These are phyloP conservation scores for Microdochium trichocladiopsis DNA, from an alignment of 2,329 filamentous ascomycete species.

Conservation along the genomic window DNA sequence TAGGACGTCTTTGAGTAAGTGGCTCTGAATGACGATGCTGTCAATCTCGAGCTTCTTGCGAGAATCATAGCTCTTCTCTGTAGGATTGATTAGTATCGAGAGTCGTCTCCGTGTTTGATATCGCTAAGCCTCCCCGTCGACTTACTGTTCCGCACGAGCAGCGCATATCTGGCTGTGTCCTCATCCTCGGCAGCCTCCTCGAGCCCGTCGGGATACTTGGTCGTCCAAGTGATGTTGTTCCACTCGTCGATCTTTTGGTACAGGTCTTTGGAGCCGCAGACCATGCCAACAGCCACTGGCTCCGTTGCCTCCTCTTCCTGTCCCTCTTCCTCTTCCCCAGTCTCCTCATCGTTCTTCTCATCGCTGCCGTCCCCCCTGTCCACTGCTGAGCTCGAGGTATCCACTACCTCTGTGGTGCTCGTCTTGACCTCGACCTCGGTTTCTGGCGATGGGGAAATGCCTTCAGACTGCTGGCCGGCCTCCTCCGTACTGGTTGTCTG, in stretches of 20 bases:
- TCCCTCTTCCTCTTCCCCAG: background rate
- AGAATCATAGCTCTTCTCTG: conserved; percentile 29
- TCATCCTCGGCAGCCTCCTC: conserved; percentile 40
- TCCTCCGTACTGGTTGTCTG: background rate
- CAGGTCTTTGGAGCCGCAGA: conserved; percentile 1
- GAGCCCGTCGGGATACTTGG: conserved; percentile 31
- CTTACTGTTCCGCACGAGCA: conserved; percentile 39
- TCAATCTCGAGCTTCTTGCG: conserved; percentile 35
- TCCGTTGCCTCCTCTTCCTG: background rate
- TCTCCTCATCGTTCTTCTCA: background rate
- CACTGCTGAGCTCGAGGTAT: no score
- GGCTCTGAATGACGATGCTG: conserved; percentile 37
- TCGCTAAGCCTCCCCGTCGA: no score
- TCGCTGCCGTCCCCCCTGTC: no score
- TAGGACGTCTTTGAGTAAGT: conserved; percentile 39
- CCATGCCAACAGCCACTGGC: background rate
- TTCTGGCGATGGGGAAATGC: background rate
- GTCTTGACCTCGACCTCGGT: background rate
- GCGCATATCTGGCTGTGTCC: conserved; percentile 41
- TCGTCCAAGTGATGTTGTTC: conserved; percentile 31
- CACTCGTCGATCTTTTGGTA: conserved; percentile 19
- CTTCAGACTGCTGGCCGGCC: background rate
- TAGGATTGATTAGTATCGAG: no score
- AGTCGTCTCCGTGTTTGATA: no score
- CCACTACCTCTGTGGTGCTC: no score